Conservation (phyloP, 768 basidiomycete species). For the Tylopilus rubrobrunneus region DNA sequence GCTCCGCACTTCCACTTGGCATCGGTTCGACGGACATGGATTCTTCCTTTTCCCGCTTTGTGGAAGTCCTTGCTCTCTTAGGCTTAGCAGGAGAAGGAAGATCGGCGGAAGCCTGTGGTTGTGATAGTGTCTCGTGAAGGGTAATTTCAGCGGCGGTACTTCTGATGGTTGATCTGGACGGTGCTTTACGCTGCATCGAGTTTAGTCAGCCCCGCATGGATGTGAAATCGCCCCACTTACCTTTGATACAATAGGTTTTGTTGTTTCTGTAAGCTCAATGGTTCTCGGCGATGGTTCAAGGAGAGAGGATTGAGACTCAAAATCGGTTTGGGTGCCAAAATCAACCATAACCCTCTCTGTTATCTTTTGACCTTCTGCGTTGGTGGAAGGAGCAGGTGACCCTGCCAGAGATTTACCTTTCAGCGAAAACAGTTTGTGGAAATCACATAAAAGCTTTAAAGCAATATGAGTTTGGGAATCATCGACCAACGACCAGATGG, state of each 20-base stretch:
- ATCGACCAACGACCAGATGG: constrained; percentile 1
- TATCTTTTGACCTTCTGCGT: background rate
- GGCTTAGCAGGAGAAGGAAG: constrained; percentile 25
- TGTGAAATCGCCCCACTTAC: background rate
- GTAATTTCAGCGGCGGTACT: constrained; percentile 13
- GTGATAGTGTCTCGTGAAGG: constrained; percentile 9
- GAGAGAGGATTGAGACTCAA: constrained; percentile 10
- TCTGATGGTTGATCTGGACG: constrained; percentile 16
- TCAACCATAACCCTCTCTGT: constrained; percentile 20
- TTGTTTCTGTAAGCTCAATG: constrained; percentile 19
- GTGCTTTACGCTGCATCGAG: constrained; percentile 28
- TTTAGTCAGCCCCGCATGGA: constrained; percentile 2
- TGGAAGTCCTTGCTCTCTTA: constrained; percentile 28
- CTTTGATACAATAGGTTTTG: constrained; percentile 20
- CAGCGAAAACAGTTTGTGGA: constrained; percentile 25
- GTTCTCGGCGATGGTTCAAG: constrained; percentile 9
- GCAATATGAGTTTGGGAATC: constrained; percentile 7
- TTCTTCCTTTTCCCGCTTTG: constrained; percentile 28
- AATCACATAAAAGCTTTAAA: constrained; percentile 39
- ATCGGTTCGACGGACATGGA: constrained; percentile 4
- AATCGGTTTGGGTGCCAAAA: constrained; percentile 28
- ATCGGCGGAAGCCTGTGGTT: constrained; percentile 14
- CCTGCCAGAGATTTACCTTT: constrained; percentile 7
- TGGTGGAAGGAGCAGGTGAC: background rate
- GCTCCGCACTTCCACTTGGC: background rate